Evolutionary conservation across 768 basidiomycete species (phyloP), one percentile per base, ranked within the genome.

Genomic region (Dictyophora rubrovolvata): DNA sequence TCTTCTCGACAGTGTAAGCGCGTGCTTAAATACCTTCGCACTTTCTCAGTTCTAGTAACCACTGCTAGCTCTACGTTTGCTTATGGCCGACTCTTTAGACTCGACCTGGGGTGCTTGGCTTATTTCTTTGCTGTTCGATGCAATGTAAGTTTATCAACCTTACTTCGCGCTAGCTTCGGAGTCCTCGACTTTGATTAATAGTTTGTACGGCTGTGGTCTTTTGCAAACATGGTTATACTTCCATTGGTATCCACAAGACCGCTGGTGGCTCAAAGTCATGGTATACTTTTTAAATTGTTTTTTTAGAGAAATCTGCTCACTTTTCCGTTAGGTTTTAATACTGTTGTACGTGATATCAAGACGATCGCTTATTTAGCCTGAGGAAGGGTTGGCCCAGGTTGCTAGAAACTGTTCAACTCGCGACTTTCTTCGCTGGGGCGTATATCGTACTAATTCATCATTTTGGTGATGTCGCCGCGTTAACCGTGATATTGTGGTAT

Each of bases 211-310:
- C 36, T 28, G 28, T 53, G 52, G 18, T 17, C n/a, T 53, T n/a
- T 28, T 53, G 22, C 52, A 53, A 28, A n/a, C 52, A 5, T 53
- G 52, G 52, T 22, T 53, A 28, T 53, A 53, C 22, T 53, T 53
- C 36, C 52, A 53, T 33, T 53, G 52, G 52, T 53, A 53, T 28
- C 52, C 52, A 22, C 28, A 53, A n/a, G 52, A 53, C 11, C 36
- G 28, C 10, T 28, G 18, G 52, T 6, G 17, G 9, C 9, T 28
- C 20, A 53, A 53, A 17, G 10, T 20, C n/a, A 8, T 53, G 28
- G 52, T 53, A 42, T 42, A 12, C 11, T n/a, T 12, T 12, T 12
- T 2, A 42, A 14, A 4, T 14, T 12, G 12, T 42, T 9, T 9
- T 42, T 12, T 42, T 14, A 12, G 2, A n/a, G 10, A 9, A 42